Evolutionary conservation across 2,329 filamentous ascomycete genomes (phyloP).

Genomic region (Graphiopsis chlorocephala): DNA sequence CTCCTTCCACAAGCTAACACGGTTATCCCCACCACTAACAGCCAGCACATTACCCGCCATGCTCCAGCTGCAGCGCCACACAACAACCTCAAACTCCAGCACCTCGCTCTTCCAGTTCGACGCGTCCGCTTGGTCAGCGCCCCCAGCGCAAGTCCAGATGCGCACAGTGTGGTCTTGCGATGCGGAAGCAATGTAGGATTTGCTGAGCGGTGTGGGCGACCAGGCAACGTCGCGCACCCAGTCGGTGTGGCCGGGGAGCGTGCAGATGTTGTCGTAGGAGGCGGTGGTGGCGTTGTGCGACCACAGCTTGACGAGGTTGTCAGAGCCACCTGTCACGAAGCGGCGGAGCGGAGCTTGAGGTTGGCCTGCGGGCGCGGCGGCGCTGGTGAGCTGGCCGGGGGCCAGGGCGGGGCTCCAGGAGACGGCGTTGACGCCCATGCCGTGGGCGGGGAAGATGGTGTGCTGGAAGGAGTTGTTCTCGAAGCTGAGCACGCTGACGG

Average conservation of each 20-base stretch:
- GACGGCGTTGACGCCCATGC: conserved; percentile 90
- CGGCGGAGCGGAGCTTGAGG: conserved; percentile 61
- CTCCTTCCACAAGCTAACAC: conserved; percentile 98
- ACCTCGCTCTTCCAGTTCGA: conserved; percentile 82
- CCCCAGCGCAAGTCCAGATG: conserved; percentile 73
- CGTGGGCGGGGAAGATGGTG: conserved; percentile 86
- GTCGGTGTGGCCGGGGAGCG: conserved; percentile 80
- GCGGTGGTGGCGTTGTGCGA: conserved; percentile 60
- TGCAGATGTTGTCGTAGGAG: conserved; percentile 46
- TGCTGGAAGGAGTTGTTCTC: conserved; percentile 93
- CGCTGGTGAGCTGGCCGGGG: conserved; percentile 78
- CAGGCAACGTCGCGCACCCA: conserved; percentile 98
- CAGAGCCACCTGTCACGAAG: conserved; percentile 92
- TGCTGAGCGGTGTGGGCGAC: conserved; percentile 91
- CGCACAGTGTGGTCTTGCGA: conserved; percentile 95
- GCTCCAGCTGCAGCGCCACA: conserved; percentile 98
- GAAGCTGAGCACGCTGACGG: conserved; percentile 92
- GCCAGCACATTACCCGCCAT: conserved; percentile 94
- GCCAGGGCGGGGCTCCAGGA: conserved; percentile 87
- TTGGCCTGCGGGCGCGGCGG: conserved; percentile 48
- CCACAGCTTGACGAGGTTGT: conserved; percentile 95
- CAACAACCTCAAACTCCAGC: conserved; percentile 79
- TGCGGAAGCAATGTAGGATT: conserved; percentile 93
- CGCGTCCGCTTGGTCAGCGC: conserved; percentile 41
- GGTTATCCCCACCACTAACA: conserved; percentile 91